A percentile compares a stretch with the other conserved stretches of the same genome.
phyloP scores from a whole-genome alignment of 1,284 basidiomycete species.

The Ganoderma resinaceum region DNA sequence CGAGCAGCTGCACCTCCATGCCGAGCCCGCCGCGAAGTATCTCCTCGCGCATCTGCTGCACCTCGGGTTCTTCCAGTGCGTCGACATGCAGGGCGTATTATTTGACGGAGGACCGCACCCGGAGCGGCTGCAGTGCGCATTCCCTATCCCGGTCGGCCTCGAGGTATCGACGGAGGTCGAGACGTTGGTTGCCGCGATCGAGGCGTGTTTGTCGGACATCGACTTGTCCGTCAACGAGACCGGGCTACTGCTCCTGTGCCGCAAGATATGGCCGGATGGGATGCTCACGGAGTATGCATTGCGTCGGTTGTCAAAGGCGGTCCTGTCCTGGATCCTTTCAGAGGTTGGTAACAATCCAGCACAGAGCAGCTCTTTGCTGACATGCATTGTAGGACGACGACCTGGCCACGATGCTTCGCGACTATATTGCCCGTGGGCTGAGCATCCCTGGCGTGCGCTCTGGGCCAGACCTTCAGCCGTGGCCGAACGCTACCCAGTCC shows the following conservation, averaged over 20 bases:
- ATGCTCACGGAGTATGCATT: slow-evolving; percentile 74
- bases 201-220: slow-evolving; percentile 71
- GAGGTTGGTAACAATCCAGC: slow-evolving; percentile 54
- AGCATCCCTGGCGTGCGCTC: slow-evolving; percentile 70
- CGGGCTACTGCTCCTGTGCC: slow-evolving; percentile 68
- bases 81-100: slow-evolving; percentile 46
- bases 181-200: slow-evolving; percentile 72
- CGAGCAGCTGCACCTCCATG: slow-evolving; percentile 61
- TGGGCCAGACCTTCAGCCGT: slow-evolving; percentile 48
- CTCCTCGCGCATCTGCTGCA: slow-evolving; percentile 67
- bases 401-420: slow-evolving; percentile 65
- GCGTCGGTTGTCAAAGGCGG: slow-evolving; percentile 56
- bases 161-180: slow-evolving; percentile 79
- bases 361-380: not conserved
- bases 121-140: slow-evolving; percentile 53
- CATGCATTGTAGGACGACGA: slow-evolving; percentile 57
- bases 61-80: slow-evolving; percentile 64
- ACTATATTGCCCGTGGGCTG: slow-evolving; percentile 61
- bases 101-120: slow-evolving; percentile 43
- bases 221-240: slow-evolving; percentile 78
- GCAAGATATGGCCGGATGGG: slow-evolving; percentile 76
- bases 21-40: slow-evolving; percentile 57
- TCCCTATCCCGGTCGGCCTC: slow-evolving; percentile 72
- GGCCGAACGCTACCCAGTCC: slow-evolving; percentile 52
- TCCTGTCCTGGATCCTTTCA: slow-evolving; percentile 67